phyloP scores from a whole-genome alignment of 1,139 yeast species.

The Saccharomyces hybrid region DNA sequence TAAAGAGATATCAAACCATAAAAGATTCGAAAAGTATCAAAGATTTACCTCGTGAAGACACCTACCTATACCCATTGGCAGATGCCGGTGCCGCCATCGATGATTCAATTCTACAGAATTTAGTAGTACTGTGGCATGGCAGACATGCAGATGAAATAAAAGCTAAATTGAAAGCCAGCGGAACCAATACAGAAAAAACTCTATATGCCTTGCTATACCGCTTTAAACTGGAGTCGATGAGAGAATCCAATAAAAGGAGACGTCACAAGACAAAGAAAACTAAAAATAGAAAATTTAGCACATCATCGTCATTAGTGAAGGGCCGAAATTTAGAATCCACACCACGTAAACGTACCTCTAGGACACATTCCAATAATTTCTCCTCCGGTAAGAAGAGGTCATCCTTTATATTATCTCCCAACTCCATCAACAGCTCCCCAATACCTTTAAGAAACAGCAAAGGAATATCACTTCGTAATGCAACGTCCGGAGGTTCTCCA shows the following conservation, averaged over 20 bases:
- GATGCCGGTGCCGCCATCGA: slow-evolving; percentile 40
- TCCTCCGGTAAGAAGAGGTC: neutral
- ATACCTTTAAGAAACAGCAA: slow-evolving; percentile 25
- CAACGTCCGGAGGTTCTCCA: slow-evolving; percentile 6
- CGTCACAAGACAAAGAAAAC: slow-evolving; percentile 20
- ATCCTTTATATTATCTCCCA: neutral
- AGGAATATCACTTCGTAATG: slow-evolving; percentile 16
- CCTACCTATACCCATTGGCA: slow-evolving; percentile 47
- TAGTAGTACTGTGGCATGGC: slow-evolving; percentile 70
- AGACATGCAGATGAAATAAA: slow-evolving; percentile 51
- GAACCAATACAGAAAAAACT: slow-evolving; percentile 65
- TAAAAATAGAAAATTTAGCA: neutral
- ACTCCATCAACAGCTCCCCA: slow-evolving; percentile 20
- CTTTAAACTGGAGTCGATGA: slow-evolving; percentile 36
- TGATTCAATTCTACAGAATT: slow-evolving; percentile 54
- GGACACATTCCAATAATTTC: slow-evolving; percentile 19
- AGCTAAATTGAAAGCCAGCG: slow-evolving; percentile 45
- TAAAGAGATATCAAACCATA: slow-evolving; percentile 47
- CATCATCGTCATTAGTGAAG: neutral
- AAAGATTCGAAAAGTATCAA: slow-evolving; percentile 38
- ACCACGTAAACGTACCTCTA: slow-evolving; percentile 1
- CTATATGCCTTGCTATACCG: slow-evolving; percentile 54
- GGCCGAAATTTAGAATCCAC: neutral
- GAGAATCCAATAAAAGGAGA: slow-evolving; percentile 16
- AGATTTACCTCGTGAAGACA: slow-evolving; percentile 56